These are phyloP conservation scores for Saccharomyces hybrid DNA, from an alignment of 1,139 yeast genomes.

Conservation along the genomic window DNA sequence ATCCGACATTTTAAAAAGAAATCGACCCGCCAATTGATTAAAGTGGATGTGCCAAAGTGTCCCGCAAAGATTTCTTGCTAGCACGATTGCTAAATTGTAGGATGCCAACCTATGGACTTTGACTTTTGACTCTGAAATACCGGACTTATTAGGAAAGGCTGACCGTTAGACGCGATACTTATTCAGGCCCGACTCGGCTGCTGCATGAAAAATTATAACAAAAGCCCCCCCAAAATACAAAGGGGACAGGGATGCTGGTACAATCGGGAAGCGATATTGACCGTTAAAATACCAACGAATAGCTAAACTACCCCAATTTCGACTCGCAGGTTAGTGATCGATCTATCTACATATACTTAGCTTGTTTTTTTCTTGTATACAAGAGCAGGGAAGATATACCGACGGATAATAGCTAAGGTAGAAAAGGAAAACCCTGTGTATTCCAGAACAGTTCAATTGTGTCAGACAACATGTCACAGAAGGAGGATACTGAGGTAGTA, in stretches of 20 bases:
- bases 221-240: not conserved
- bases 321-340: not conserved
- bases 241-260: not conserved
- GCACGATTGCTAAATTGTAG: not conserved
- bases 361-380: not conserved
- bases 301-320: not conserved
- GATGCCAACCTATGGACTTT: not conserved
- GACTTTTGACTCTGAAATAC: no score
- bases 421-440: not conserved
- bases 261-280: not conserved
- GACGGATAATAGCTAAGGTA: not conserved
- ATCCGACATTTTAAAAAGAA: not conserved
- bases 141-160: no score
- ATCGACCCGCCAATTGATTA: not conserved
- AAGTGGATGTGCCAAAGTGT: not conserved
- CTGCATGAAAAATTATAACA: not conserved
- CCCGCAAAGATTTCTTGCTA: not conserved
- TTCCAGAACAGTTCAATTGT: not conserved
- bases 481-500: not conserved
- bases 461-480: not conserved
- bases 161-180: no score
- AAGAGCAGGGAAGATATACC: not conserved
- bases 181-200: not conserved
- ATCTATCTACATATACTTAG: not conserved
- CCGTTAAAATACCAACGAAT: not conserved